Percentiles rank a stretch among this genome's conserved stretches.
Conservation (phyloP, 192 early-diverging fungal genomes). For the Backusella luteola region DNA sequence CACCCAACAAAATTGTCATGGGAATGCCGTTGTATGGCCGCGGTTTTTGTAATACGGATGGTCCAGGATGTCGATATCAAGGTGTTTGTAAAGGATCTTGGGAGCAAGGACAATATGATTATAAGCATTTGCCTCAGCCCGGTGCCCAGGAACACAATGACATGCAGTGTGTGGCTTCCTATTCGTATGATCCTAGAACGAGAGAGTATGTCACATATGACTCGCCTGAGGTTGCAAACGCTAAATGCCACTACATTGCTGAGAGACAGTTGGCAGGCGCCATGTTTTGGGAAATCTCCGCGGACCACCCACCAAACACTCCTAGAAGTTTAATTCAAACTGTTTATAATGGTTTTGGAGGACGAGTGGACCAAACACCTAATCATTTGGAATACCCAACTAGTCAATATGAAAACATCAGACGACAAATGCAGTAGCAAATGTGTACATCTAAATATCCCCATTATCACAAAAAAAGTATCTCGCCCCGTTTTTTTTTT, state of each 20-base stretch:
- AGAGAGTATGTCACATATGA: slow-evolving; percentile 85
- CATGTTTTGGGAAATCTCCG: slow-evolving; percentile 81
- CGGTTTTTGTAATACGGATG: slow-evolving; percentile 85
- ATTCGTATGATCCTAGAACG: slow-evolving; percentile 69
- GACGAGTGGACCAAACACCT: slow-evolving; percentile 27
- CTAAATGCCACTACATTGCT: slow-evolving; percentile 67
- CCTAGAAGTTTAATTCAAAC: slow-evolving; percentile 42
- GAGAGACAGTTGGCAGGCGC: slow-evolving; percentile 59
- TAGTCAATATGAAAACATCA: slow-evolving; percentile 52
- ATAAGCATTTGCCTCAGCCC: slow-evolving; percentile 70
- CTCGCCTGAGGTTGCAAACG: slow-evolving; percentile 56
- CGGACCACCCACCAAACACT: slow-evolving; percentile 43
- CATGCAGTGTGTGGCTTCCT: slow-evolving; percentile 70
- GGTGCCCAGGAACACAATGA: slow-evolving; percentile 77
- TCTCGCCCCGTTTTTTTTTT: background rate
- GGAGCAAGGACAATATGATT: slow-evolving; percentile 92
- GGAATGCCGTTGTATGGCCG: slow-evolving; percentile 93
- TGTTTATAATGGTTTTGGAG: slow-evolving; percentile 29
- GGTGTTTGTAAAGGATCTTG: slow-evolving; percentile 79
- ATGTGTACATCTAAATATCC: background rate
- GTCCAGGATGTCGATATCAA: slow-evolving; percentile 57
- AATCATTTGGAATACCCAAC: slow-evolving; percentile 47
- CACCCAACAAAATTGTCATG: slow-evolving; percentile 80
- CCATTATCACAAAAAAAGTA: background rate
- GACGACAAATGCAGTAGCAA: background rate